Evolutionary conservation across 352 stramenopile species (phyloP), one percentile per base, ranked within the genome.

Genomic region (Saprolegnia parasitica): DNA sequence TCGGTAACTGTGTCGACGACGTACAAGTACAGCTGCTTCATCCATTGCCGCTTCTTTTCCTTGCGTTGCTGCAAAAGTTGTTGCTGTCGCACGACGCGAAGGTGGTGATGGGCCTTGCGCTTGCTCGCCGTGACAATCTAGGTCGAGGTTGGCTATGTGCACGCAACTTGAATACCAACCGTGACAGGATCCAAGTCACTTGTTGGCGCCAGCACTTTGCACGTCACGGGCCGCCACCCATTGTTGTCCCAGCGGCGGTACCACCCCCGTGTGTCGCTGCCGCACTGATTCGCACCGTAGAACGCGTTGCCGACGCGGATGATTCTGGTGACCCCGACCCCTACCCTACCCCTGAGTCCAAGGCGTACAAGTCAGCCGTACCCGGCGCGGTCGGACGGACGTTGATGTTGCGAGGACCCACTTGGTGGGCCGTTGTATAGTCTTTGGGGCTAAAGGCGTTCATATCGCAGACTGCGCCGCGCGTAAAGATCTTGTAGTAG

Each of bases 401-500:
- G 54, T 77, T 75, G 24, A 72, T 29, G 24, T 71, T 79, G 21
- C 54, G 24, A 13, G 78, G 76, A 13, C 57, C 73, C 0, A 67
- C 67, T 57, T 87, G 80, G 5, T 81, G 76, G 35, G 70, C 57
- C 13, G 84, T 71, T 35, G 81, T 87, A 78, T 97, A 97, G 74
- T 96, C 77, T 71, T 96, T 91, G 15, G 90, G 90, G 13, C 89
- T 95, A 68, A 97, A 97, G 8, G 90, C 83, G 54, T 91, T 90
- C 9, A 97, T 77, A 66, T 97, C 89, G 55, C 89, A 95, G 65
- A 96, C 78, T 0, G 90, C 82, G 40, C 78, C 78, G 24, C 88
- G 82, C 20, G 88, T 95, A 74, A 93, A 97, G 71, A 97, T 91
- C 76, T 97, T 97, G 83, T 97, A 97, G 83, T 97, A 97, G 57